A percentile compares a stretch with the other conserved stretches of the same genome.
phyloP scores from a whole-genome alignment of 768 basidiomycete genomes.

The Hemileccinum rubropunctum region DNA sequence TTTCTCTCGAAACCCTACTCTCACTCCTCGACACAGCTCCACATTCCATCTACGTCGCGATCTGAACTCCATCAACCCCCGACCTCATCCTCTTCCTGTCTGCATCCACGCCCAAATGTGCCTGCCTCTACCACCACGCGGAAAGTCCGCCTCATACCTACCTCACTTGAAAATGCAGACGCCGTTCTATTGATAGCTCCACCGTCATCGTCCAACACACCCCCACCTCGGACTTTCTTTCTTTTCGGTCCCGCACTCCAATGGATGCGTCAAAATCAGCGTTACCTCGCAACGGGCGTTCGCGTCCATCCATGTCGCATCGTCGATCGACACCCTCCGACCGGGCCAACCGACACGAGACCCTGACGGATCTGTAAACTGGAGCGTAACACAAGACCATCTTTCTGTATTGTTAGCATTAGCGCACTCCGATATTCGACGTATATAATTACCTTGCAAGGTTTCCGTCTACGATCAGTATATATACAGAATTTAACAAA shows the following conservation, averaged over 20 bases:
- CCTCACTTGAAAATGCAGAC: conserved; percentile 36
- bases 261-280: conserved; percentile 42
- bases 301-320: conserved; percentile 59
- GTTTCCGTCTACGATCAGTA: no score
- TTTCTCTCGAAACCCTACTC: not conserved
- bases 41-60: no score
- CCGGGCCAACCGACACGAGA: not conserved
- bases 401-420: conserved; percentile 19
- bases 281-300: conserved; percentile 43
- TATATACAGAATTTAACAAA: no score
- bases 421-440: no score
- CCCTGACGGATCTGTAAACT: not conserved
- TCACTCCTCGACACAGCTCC: not conserved
- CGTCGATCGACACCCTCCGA: conserved; percentile 17
- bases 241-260: conserved; percentile 50
- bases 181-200: conserved; percentile 48
- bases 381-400: not conserved
- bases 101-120: no score
- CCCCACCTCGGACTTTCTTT: conserved; percentile 35
- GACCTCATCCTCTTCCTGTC: no score
- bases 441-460: no score
- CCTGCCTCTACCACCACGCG: no score
- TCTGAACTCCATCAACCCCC: no score
- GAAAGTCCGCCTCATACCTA: no score
- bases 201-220: conserved; percentile 21